phyloP scores from a whole-genome alignment of 768 basidiomycete genomes.

The Kwoniella bestiolae region DNA sequence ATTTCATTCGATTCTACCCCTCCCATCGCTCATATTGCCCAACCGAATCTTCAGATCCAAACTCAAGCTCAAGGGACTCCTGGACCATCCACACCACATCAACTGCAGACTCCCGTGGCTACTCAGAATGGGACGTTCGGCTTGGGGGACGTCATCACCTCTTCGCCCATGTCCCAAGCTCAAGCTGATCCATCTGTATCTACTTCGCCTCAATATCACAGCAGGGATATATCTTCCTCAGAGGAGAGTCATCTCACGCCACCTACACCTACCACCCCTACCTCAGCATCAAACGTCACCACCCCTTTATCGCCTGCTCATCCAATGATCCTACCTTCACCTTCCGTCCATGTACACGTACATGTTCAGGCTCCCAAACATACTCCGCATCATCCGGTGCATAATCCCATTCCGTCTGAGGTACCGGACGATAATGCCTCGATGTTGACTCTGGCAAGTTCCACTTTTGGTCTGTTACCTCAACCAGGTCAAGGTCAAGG shows the following conservation, averaged over 20 bases:
- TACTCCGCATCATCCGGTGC: conserved; percentile 88
- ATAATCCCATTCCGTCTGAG: conserved; percentile 91
- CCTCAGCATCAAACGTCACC: neutral
- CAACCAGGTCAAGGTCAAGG: neutral
- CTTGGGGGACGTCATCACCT: conserved; percentile 6
- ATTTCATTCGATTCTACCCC: conserved; percentile 82
- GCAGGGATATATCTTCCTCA: neutral
- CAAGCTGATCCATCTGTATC: neutral
- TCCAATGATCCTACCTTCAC: conserved; percentile 61
- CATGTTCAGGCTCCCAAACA: conserved; percentile 77
- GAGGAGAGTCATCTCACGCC: conserved; percentile 3
- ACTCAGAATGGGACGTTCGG: conserved; percentile 2
- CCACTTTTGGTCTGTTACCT: conserved; percentile 70
- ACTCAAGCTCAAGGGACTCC: neutral
- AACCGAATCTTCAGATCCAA: conserved; percentile 59
- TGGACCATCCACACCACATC: neutral
- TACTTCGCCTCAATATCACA: neutral
- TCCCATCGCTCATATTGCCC: conserved; percentile 88
- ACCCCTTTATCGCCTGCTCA: conserved; percentile 51
- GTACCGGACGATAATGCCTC: conserved; percentile 92
- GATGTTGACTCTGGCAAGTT: conserved; percentile 88
- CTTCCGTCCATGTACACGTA: neutral
- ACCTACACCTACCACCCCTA: conserved; percentile 11
- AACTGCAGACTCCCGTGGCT: neutral
- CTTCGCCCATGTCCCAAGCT: neutral